phyloP scores from a whole-genome alignment of 805 yeast genomes.

The Candida suzukii region DNA sequence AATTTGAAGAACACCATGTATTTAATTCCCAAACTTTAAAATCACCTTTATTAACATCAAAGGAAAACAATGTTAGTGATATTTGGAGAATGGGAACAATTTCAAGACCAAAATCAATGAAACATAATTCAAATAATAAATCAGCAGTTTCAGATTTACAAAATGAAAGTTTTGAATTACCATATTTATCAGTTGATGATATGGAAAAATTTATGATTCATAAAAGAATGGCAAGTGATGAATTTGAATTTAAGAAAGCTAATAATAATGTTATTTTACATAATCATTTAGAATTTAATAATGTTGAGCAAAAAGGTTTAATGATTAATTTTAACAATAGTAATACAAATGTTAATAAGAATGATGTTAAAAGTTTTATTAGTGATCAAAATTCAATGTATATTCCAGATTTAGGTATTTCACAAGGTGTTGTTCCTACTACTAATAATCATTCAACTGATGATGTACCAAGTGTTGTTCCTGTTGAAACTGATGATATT shows the following conservation, averaged over 20 bases:
- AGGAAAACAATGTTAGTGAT: constrained; percentile 14
- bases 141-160: constrained; percentile 5
- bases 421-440: constrained; percentile 14
- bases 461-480: constrained; percentile 1
- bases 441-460: constrained; percentile 7
- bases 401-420: constrained; percentile 23
- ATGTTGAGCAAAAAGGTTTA: constrained; percentile 18
- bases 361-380: constrained; percentile 7
- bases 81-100: constrained; percentile 24
- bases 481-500: constrained; percentile 5
- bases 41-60: neutral
- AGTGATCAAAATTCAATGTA: constrained; percentile 4
- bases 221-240: constrained; percentile 25
- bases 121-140: constrained; percentile 2
- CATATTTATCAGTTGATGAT: constrained; percentile 17
- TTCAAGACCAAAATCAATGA: constrained; percentile 3
- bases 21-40: too few species aligned
- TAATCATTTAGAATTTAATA: neutral
- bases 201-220: constrained; percentile 23
- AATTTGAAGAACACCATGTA: neutral
- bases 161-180: constrained; percentile 9
- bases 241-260: constrained; percentile 20
- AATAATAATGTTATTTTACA: constrained; percentile 9
- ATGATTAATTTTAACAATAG: constrained; percentile 8
- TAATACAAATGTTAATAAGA: constrained; percentile 1